A percentile compares a stretch with the other conserved stretches of the same genome.
Conservation (phyloP, 768 basidiomycete species). For the Dendrothele bispora region DNA sequence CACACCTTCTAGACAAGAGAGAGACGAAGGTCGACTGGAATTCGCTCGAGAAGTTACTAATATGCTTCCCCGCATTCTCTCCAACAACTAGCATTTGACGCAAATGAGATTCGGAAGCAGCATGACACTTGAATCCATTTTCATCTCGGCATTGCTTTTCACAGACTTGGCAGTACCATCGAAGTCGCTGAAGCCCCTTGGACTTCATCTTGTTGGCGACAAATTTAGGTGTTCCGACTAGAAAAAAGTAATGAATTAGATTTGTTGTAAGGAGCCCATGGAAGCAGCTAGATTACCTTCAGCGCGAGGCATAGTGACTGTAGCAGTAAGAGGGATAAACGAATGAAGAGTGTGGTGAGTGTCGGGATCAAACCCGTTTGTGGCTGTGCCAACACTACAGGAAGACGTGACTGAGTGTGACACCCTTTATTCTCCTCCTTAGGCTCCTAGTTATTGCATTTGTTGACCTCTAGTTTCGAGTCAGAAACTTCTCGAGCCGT, state of each 20-base stretch:
- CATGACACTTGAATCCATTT: constrained; percentile 98
- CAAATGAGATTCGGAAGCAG: constrained; percentile 84
- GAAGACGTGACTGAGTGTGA: too few species aligned
- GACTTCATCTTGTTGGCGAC: constrained; percentile 97
- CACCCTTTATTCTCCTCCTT: too few species aligned
- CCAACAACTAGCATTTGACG: constrained; percentile 98
- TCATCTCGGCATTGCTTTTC: constrained; percentile 98
- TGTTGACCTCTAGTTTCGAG: too few species aligned
- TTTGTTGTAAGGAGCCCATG: neutral
- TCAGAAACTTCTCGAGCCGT: too few species aligned
- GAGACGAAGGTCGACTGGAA: constrained; percentile 94
- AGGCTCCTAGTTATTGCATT: too few species aligned
- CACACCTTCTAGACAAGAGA: constrained; percentile 80
- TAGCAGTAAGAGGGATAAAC: too few species aligned
- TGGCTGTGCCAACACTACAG: too few species aligned
- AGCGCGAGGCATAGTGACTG: constrained; percentile 69
- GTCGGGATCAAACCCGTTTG: too few species aligned
- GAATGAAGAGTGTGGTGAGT: too few species aligned
- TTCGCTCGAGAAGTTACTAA: constrained; percentile 81
- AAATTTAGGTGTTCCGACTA: constrained; percentile 87
- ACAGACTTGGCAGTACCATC: constrained; percentile 99
- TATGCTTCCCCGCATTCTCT: constrained; percentile 89
- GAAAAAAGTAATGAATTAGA: constrained; percentile 2
- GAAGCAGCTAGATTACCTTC: constrained; percentile 57
- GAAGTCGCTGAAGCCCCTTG: constrained; percentile 90